A percentile compares a stretch with the other conserved stretches of the same genome.
phyloP scores from a whole-genome alignment of 768 basidiomycete species.

The Holtermanniella nyarrowii region DNA sequence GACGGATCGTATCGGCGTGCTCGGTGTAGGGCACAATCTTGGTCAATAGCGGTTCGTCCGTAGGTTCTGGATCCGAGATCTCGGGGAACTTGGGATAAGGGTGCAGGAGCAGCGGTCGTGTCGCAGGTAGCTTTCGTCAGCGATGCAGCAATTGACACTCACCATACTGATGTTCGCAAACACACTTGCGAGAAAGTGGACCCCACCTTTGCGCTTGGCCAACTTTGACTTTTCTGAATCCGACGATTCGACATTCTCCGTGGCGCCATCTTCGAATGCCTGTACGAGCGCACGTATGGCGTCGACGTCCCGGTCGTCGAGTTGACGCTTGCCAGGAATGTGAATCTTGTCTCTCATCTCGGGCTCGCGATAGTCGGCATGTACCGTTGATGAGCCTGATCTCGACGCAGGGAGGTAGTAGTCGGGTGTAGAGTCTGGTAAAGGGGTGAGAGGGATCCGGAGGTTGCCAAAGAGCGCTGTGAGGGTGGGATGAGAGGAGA shows the following conservation, averaged over 20 bases:
- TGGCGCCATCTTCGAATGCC: constrained; percentile 70
- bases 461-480: constrained; percentile 57
- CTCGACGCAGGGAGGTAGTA: constrained; percentile 69
- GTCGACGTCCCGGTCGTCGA: constrained; percentile 43
- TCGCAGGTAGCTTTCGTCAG: constrained; percentile 54
- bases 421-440: constrained; percentile 40
- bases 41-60: constrained; percentile 66
- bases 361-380: constrained; percentile 56
- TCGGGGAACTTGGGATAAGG: constrained; percentile 51
- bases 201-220: constrained; percentile 56
- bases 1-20: constrained; percentile 71
- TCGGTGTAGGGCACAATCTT: constrained; percentile 82
- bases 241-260: constrained; percentile 48
- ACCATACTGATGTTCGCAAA: constrained; percentile 85
- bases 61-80: constrained; percentile 33
- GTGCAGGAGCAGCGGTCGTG: constrained; percentile 69
- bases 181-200: constrained; percentile 87
- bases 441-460: constrained; percentile 51
- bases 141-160: constrained; percentile 29
- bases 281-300: constrained; percentile 79
- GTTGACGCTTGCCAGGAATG: constrained; percentile 19
- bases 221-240: constrained; percentile 36
- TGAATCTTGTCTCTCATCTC: constrained; percentile 43
- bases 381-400: constrained; percentile 65
- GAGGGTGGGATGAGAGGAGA: constrained; percentile 63